These are phyloP conservation scores for Chalciporus sp. DNA, from an alignment of 1,284 basidiomycete species.

Conservation along the genomic window DNA sequence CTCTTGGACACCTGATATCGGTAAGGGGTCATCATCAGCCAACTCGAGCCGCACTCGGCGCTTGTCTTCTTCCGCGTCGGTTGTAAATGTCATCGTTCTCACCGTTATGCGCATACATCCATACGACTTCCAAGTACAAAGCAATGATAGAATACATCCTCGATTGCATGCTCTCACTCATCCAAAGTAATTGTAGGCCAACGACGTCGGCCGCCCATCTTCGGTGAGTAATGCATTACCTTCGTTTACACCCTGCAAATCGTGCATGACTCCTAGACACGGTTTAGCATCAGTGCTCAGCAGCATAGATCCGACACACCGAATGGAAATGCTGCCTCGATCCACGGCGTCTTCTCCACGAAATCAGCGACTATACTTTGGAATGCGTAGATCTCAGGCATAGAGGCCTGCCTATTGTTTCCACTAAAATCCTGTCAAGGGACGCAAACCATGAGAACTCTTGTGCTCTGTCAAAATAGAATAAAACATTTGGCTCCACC, in stretches of 20 bases:
- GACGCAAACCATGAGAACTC: not conserved
- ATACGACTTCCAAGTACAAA: not conserved
- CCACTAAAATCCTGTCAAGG: conserved; percentile 60
- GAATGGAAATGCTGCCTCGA: conserved; percentile 69
- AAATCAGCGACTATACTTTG: conserved; percentile 56
- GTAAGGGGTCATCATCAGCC: too few relatives aligned
- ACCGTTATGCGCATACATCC: too few relatives aligned
- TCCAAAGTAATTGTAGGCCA: conserved; percentile 46
- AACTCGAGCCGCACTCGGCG: too few relatives aligned
- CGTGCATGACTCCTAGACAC: conserved; percentile 59
- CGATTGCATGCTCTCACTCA: conserved; percentile 2
- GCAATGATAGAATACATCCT: not conserved
- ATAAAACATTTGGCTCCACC: conserved; percentile 34
- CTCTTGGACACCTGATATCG: too few relatives aligned
- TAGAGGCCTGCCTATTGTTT: conserved; percentile 50
- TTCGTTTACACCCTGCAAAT: conserved; percentile 71
- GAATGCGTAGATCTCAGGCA: conserved; percentile 55
- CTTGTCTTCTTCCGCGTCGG: too few relatives aligned
- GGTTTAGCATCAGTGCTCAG: conserved; percentile 4
- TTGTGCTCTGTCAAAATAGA: too few relatives aligned
- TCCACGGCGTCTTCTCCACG: conserved; percentile 56
- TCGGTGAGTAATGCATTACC: conserved; percentile 56
- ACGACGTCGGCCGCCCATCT: conserved; percentile 47
- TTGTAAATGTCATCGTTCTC: too few relatives aligned
- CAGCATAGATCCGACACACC: conserved; percentile 40